phyloP scores from a whole-genome alignment of 2,329 filamentous ascomycete species.

The Sphaerulina populicola region DNA sequence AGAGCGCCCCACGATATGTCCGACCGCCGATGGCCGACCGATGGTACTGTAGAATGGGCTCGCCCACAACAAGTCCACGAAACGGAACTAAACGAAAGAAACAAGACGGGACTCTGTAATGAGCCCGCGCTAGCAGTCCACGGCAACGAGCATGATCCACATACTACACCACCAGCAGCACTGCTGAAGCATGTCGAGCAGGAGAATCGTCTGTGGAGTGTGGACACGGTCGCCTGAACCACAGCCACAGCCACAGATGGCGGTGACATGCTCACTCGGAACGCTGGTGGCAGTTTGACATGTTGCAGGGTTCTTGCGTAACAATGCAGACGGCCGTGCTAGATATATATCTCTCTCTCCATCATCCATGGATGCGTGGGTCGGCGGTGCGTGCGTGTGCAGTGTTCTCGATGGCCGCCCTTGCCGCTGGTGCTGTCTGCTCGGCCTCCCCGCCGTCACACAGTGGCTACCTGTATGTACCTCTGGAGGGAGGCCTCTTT shows the following conservation, averaged over 20 bases:
- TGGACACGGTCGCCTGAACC: background rate
- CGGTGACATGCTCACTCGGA: conserved; percentile 6
- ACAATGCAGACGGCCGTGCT: conserved; percentile 1
- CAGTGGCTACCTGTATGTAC: background rate
- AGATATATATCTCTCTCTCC: background rate
- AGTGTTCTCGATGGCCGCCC: background rate
- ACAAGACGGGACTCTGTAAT: too few species aligned
- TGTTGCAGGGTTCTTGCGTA: conserved; percentile 9
- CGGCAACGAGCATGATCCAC: background rate
- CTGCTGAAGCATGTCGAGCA: too few species aligned
- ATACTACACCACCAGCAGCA: background rate
- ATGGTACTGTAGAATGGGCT: background rate
- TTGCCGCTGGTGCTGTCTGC: background rate
- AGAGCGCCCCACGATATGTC: background rate
- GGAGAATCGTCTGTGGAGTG: too few species aligned
- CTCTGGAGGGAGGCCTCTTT: background rate
- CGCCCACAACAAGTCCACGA: background rate
- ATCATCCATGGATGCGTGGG: background rate
- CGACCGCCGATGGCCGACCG: background rate
- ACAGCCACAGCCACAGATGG: background rate
- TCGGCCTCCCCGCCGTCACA: background rate
- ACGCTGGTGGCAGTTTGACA: conserved; percentile 14
- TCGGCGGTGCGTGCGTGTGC: background rate
- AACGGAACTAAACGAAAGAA: too few species aligned
- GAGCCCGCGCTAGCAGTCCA: too few species aligned